Conservation (phyloP, 31 red algal genomes). For the Bonnemaisonia californica region DNA sequence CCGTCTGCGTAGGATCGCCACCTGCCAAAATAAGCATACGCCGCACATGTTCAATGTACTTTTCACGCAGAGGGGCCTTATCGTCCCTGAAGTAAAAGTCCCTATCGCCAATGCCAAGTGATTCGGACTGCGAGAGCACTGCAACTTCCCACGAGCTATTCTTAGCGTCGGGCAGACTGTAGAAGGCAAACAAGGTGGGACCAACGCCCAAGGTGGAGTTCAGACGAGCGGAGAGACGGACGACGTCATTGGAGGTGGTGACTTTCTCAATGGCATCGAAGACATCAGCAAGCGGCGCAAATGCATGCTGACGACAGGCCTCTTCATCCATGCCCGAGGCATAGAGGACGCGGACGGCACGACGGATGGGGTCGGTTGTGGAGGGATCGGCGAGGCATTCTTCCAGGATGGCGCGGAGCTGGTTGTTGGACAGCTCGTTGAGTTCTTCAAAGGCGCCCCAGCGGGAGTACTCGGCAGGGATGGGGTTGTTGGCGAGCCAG, state of each 20-base stretch:
- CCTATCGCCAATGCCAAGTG: conserved; percentile 73
- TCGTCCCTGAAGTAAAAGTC: conserved; percentile 84
- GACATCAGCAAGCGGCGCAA: conserved; percentile 44
- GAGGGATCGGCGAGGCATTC: conserved; percentile 38
- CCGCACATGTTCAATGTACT: conserved; percentile 67
- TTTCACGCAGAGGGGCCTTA: conserved; percentile 67
- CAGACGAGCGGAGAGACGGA: conserved; percentile 46
- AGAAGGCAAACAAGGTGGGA: conserved; percentile 39
- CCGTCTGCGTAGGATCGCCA: conserved; percentile 34
- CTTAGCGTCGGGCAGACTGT: conserved; percentile 70
- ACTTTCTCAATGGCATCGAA: conserved; percentile 48
- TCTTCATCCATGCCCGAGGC: conserved; percentile 61
- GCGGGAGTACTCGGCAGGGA: conserved; percentile 67
- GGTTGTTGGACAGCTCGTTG: conserved; percentile 41
- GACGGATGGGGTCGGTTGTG: conserved; percentile 32
- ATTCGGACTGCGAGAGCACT: conserved; percentile 48
- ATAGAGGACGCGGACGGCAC: conserved; percentile 53
- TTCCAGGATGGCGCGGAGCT: conserved; percentile 75
- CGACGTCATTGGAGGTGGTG: conserved; percentile 33
- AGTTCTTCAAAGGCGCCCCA: conserved; percentile 84
- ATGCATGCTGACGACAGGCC: conserved; percentile 20
- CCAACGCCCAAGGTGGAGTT: conserved; percentile 34
- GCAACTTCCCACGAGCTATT: conserved; percentile 68
- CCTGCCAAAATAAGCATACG: conserved; percentile 54
- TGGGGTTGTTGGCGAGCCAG: conserved; percentile 67